Conservation (phyloP, 148 eudicot genomes). For the Camellia sinensis region DNA sequence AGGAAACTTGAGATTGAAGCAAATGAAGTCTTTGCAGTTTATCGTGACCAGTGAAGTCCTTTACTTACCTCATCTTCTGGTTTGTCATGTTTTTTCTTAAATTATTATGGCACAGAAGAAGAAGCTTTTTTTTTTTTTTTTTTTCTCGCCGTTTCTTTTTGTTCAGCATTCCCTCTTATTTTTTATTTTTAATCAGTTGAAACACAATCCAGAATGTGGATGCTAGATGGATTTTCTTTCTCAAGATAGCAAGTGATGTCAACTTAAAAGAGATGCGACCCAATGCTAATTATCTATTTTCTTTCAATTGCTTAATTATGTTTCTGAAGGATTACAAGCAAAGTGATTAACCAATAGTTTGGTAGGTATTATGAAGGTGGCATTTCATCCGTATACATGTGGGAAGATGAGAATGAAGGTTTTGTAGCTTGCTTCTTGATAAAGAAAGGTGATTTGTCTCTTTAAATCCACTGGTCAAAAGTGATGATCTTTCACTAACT, state of each 20-base stretch:
- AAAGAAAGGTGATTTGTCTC: conserved; percentile 66
- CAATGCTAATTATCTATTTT: not conserved
- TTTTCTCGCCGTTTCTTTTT: not conserved
- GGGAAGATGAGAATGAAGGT: conserved; percentile 90
- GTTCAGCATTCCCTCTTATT: conserved; percentile 2
- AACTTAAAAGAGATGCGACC: not conserved
- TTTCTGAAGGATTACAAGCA: conserved; percentile 14
- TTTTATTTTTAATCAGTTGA: conserved; percentile 18
- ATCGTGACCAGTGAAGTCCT: conserved; percentile 99
- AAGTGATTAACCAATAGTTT: conserved; percentile 32
- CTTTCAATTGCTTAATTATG: not conserved
- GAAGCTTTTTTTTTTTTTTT: not conserved
- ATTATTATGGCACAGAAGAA: not conserved
- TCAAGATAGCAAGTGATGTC: conserved; percentile 8
- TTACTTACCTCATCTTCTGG: conserved; percentile 62
- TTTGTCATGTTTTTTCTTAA: conserved; percentile 6
- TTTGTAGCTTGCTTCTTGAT: conserved; percentile 93
- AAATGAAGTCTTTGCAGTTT: conserved; percentile 86
- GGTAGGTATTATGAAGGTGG: conserved; percentile 99
- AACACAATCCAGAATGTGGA: conserved; percentile 12
- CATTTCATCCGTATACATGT: conserved; percentile 90
- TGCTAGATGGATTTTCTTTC: not conserved
- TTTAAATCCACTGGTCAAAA: not conserved
- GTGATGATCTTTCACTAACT: conserved; percentile 13
- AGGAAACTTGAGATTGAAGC: conserved; percentile 98